Percentiles rank a stretch among this genome's conserved stretches.
Evolutionary conservation across 1,284 basidiomycete genomes (phyloP).

Genomic region (Chalciporus piperatoides): DNA sequence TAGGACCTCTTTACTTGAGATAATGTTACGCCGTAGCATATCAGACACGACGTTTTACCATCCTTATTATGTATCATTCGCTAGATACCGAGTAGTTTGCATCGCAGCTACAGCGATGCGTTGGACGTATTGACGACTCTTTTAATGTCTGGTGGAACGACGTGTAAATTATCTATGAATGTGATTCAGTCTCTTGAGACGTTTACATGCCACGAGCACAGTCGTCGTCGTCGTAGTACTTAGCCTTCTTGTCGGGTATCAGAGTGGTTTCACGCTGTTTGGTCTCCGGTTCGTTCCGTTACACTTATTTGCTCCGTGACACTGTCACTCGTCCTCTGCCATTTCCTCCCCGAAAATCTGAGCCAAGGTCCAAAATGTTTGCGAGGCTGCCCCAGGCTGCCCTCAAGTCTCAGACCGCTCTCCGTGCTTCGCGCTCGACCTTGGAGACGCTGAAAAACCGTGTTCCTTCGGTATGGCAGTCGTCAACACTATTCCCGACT

Average conservation of each 20-base stretch:
- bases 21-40: slow-evolving; percentile 19
- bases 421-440: slow-evolving; percentile 41
- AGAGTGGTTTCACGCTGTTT: slow-evolving; percentile 6
- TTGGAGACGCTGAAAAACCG: slow-evolving; percentile 40
- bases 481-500: background rate
- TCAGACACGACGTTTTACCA: slow-evolving; percentile 10
- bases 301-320: slow-evolving; percentile 19
- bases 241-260: slow-evolving; percentile 18
- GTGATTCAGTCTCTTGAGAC: background rate
- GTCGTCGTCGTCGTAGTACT: background rate
- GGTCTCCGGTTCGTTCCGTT: slow-evolving; percentile 35
- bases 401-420: slow-evolving; percentile 38
- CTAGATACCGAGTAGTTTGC: slow-evolving; percentile 6
- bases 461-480: slow-evolving; percentile 41
- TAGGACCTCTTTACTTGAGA: slow-evolving; percentile 28
- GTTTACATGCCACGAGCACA: background rate
- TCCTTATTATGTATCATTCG: slow-evolving; percentile 20
- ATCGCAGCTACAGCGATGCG: slow-evolving; percentile 1
- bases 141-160: slow-evolving; percentile 12
- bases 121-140: background rate
- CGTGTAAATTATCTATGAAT: slow-evolving; percentile 34
- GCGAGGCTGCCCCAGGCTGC: slow-evolving; percentile 70
- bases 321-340: slow-evolving; percentile 17
- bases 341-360: slow-evolving; percentile 39
- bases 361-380: slow-evolving; percentile 58